phyloP scores from a whole-genome alignment of 1,139 yeast species.

The Protomyces inouyei region DNA sequence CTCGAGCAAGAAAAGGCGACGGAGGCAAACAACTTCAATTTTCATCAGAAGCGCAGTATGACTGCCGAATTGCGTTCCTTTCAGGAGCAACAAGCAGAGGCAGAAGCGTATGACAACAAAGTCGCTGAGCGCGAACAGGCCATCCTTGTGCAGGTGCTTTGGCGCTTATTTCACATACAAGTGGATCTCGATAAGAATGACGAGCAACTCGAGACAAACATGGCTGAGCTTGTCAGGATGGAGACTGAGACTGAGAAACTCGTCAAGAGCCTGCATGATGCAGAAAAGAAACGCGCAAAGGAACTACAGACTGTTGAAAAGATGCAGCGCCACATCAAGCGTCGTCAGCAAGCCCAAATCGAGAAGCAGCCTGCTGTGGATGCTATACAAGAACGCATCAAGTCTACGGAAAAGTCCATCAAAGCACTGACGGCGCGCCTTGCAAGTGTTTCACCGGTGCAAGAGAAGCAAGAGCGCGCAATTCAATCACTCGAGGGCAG shows the following conservation, averaged over 20 bases:
- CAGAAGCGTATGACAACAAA: constrained; percentile 60
- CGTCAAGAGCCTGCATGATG: constrained; percentile 35
- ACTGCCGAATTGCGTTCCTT: constrained; percentile 76
- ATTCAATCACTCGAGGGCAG: constrained; percentile 49
- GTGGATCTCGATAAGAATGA: constrained; percentile 38
- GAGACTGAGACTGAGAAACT: constrained; percentile 37
- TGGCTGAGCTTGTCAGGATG: constrained; percentile 38
- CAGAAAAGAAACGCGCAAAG: constrained; percentile 45
- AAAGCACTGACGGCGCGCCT: constrained; percentile 50
- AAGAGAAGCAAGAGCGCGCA: constrained; percentile 48
- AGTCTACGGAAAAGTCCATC: constrained; percentile 49
- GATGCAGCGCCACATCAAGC: constrained; percentile 43
- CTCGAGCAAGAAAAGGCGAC: constrained; percentile 65
- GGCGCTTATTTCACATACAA: constrained; percentile 66
- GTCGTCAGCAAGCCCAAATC: constrained; percentile 46
- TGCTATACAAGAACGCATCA: constrained; percentile 55
- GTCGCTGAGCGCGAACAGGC: constrained; percentile 48
- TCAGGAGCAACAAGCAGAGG: constrained; percentile 69
- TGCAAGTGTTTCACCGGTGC: constrained; percentile 51
- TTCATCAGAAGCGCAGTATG: constrained; percentile 66
- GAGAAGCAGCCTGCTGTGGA: constrained; percentile 49
- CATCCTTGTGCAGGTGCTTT: constrained; percentile 52
- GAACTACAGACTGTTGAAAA: constrained; percentile 46
- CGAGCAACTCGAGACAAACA: constrained; percentile 9
- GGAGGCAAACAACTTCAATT: constrained; percentile 59